Percentiles rank a stretch among this genome's conserved stretches.
These are phyloP conservation scores for Leucaena leucocephala DNA, from an alignment of 306 rosid genomes.

Conservation along the genomic window DNA sequence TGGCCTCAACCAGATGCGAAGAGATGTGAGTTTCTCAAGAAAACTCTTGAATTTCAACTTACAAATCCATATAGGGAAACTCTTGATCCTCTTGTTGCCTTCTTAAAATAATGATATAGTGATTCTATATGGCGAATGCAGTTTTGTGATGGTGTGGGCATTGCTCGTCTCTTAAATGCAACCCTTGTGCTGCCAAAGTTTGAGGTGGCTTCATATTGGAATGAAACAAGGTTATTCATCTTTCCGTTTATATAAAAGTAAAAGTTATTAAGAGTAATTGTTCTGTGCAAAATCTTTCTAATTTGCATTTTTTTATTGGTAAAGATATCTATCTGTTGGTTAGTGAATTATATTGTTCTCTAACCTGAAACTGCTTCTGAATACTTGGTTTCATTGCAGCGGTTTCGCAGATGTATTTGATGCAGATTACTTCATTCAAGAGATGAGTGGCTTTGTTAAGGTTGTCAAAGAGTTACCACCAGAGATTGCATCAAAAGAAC, in stretches of 20 bases:
- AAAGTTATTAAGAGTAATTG: background rate
- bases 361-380: constrained; percentile 11
- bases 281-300: background rate
- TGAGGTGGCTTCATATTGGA: constrained; percentile 95
- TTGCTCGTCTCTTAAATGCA: constrained; percentile 83
- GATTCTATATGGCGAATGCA: constrained; percentile 42
- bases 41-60: constrained; percentile 30
- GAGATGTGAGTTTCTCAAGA: constrained; percentile 71
- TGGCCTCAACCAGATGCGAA: constrained; percentile 94
- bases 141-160: constrained; percentile 95
- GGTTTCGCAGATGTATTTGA: constrained; percentile 91
- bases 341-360: constrained; percentile 2
- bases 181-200: constrained; percentile 87
- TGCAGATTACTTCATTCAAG: constrained; percentile 77
- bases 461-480: constrained; percentile 74
- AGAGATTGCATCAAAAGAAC: constrained; percentile 69
- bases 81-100: constrained; percentile 21
- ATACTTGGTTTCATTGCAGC: constrained; percentile 51
- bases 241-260: background rate
- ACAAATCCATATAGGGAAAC: background rate
- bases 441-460: constrained; percentile 69
- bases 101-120: constrained; percentile 31
- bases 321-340: constrained; percentile 13
- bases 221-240: constrained; percentile 74
- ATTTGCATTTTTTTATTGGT: background rate